Evolutionary conservation across 192 early-diverging fungal genomes (phyloP).

Genomic region (Glomus cerebriforme): DNA sequence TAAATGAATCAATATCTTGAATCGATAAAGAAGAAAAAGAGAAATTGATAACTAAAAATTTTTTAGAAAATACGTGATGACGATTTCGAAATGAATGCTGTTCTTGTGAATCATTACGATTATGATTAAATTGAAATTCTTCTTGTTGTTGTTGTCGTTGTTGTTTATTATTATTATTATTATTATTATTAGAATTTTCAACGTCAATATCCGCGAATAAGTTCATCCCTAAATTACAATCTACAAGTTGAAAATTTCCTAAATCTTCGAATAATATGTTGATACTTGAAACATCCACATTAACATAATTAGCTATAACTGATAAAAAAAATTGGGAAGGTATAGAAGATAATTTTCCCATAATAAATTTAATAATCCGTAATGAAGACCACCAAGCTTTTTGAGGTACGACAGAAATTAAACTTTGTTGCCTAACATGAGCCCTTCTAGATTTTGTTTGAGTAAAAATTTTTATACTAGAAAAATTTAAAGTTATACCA

Average conservation of each 20-base stretch:
- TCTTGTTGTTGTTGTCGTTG: background rate
- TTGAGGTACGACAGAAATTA: slow-evolving; percentile 28
- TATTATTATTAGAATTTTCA: too few relatives aligned
- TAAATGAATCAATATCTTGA: slow-evolving; percentile 33
- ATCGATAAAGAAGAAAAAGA: slow-evolving; percentile 20
- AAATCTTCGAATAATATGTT: slow-evolving; percentile 31
- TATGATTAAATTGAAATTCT: too few relatives aligned
- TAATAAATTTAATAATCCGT: slow-evolving; percentile 40
- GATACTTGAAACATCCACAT: slow-evolving; percentile 34
- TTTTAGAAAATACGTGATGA: slow-evolving; percentile 46
- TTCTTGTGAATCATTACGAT: slow-evolving; percentile 7
- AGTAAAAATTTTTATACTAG: slow-evolving; percentile 7
- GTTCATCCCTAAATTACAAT: slow-evolving; percentile 30
- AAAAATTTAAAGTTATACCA: slow-evolving; percentile 23
- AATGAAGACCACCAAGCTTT: slow-evolving; percentile 53
- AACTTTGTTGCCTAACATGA: slow-evolving; percentile 3
- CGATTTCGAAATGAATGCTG: slow-evolving; percentile 44
- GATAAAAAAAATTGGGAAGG: slow-evolving; percentile 48
- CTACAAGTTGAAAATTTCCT: slow-evolving; percentile 26
- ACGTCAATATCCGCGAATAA: slow-evolving; percentile 37
- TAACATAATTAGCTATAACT: slow-evolving; percentile 43
- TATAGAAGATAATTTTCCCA: slow-evolving; percentile 42
- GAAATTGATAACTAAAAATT: slow-evolving; percentile 41
- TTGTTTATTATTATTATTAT: background rate
- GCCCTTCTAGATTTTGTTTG: background rate